Conservation (phyloP, 495 filamentous ascomycete species). For the Aspergillus bertholletiae region DNA sequence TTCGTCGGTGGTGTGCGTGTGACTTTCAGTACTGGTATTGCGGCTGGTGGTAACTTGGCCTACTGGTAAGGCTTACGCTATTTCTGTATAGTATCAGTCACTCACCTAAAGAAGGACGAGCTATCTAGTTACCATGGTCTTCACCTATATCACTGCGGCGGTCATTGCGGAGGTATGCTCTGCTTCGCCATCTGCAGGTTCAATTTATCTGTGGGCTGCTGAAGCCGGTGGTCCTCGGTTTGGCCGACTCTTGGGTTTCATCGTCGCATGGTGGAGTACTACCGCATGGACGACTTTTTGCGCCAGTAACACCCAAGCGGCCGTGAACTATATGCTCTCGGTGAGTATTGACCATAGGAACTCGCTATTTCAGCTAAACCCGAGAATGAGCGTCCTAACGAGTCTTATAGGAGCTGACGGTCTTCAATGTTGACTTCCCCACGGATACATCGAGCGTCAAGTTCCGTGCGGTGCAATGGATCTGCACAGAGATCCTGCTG, state of each 20-base stretch:
- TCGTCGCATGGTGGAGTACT: constrained; percentile 59
- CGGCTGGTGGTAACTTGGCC: constrained; percentile 52
- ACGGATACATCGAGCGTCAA: constrained; percentile 45
- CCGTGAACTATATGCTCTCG: constrained; percentile 53
- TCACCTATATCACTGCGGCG: constrained; percentile 55
- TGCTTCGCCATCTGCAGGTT: constrained; percentile 52
- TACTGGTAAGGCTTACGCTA: constrained; percentile 38
- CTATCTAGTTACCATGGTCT: constrained; percentile 52
- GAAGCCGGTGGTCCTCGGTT: constrained; percentile 51
- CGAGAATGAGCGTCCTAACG: background rate
- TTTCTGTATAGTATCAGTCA: background rate
- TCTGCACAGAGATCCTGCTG: constrained; percentile 46
- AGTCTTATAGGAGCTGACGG: constrained; percentile 43
- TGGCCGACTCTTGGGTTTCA: constrained; percentile 50
- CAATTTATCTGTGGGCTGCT: constrained; percentile 57
- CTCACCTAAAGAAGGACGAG: constrained; percentile 39
- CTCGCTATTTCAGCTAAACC: background rate
- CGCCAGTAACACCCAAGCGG: constrained; percentile 51
- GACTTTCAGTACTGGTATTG: constrained; percentile 54
- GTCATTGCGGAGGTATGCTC: constrained; percentile 56
- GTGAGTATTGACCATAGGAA: constrained; percentile 17
- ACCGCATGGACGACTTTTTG: constrained; percentile 58
- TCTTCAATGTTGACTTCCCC: constrained; percentile 49
- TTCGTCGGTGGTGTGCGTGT: constrained; percentile 54
- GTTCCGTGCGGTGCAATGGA: constrained; percentile 56